Conservation (phyloP, 148 eudicot species). For the Spergularia bocconei region DNA sequence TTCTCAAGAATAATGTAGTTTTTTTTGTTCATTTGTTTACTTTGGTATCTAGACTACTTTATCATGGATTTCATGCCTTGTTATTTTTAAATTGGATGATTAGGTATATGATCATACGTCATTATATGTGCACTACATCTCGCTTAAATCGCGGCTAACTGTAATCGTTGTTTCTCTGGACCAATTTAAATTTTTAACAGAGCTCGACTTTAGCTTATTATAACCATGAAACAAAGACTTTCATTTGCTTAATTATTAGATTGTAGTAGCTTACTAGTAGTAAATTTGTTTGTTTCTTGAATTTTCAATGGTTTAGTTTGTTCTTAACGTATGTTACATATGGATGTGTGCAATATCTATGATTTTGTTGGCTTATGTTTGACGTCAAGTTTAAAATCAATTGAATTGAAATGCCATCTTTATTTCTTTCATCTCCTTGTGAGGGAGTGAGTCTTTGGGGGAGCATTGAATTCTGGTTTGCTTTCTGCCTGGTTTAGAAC, state of each 20-base stretch:
- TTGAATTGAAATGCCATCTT: background rate
- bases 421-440: background rate
- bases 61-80: no score
- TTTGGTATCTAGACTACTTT: no score
- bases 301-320: background rate
- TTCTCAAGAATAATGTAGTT: slow-evolving; percentile 1
- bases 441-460: background rate
- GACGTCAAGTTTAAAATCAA: background rate
- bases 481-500: slow-evolving; percentile 52
- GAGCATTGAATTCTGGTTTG: slow-evolving; percentile 21
- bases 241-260: no score
- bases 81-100: no score
- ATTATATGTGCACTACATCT: no score
- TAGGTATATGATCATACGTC: no score
- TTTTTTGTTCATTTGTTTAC: background rate
- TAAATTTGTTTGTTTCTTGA: background rate
- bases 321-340: slow-evolving; percentile 16
- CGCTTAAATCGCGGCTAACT: no score
- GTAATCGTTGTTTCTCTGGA: no score
- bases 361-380: slow-evolving; percentile 24
- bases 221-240: background rate
- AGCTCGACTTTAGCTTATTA: background rate
- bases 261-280: slow-evolving; percentile 1
- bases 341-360: slow-evolving; percentile 42
- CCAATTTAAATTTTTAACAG: no score